phyloP scores from a whole-genome alignment of 164 flowering plant genomes.

The Dillenia turbinata region DNA sequence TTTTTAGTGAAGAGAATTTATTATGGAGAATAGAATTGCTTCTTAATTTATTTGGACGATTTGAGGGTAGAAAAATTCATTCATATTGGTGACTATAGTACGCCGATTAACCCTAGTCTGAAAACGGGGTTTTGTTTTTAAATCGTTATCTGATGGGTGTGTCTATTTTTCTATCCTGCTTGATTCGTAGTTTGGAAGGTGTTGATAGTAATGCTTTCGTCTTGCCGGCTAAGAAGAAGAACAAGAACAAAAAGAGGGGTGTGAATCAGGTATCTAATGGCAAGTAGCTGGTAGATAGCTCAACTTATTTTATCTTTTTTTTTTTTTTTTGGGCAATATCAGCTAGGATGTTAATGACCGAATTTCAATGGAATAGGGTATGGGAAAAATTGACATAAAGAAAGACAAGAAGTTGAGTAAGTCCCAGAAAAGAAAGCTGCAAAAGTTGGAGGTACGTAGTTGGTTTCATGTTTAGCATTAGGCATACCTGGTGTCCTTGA shows the following conservation, averaged over 20 bases:
- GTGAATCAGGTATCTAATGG: slow-evolving; percentile 27
- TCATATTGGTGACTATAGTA: too few species aligned
- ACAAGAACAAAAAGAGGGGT: slow-evolving; percentile 27
- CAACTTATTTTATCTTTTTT: background rate
- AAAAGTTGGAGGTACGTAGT: slow-evolving; percentile 59
- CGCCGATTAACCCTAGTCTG: too few species aligned
- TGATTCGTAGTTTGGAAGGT: slow-evolving; percentile 14
- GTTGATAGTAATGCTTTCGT: slow-evolving; percentile 53
- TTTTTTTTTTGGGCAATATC: background rate
- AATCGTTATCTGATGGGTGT: too few species aligned
- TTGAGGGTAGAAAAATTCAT: too few species aligned
- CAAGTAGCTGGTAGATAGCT: background rate
- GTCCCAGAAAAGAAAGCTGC: slow-evolving; percentile 69
- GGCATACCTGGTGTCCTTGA: background rate
- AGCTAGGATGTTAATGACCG: background rate
- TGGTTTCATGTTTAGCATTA: background rate
- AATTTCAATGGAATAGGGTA: slow-evolving; percentile 8
- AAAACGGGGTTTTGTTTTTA: too few species aligned
- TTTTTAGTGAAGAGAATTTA: too few species aligned
- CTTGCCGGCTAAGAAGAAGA: slow-evolving; percentile 31
- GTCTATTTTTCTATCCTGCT: too few species aligned
- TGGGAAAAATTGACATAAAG: slow-evolving; percentile 11
- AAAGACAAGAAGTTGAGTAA: slow-evolving; percentile 33
- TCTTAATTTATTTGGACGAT: too few species aligned
- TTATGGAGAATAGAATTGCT: too few species aligned